Percentiles rank a stretch among this genome's conserved stretches.
Evolutionary conservation across 2,329 filamentous ascomycete species (phyloP).

Genomic region (Trichoderma hamatum): DNA sequence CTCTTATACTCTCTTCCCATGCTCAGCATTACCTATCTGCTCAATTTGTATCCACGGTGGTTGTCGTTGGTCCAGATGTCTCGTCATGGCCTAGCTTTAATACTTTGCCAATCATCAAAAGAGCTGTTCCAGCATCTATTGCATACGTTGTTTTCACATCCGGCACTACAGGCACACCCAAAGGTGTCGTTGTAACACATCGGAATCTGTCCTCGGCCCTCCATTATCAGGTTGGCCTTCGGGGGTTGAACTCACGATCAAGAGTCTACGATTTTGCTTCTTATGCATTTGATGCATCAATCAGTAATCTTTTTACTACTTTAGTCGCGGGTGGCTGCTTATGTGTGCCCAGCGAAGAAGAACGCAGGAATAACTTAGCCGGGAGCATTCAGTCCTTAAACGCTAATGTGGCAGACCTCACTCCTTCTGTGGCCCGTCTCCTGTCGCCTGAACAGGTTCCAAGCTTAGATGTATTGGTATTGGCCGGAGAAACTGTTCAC

Average conservation of each 20-base stretch:
- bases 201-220: neutral
- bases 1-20: constrained; percentile 1
- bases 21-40: neutral
- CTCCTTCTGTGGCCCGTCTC: constrained; percentile 14
- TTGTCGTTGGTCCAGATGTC: neutral
- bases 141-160: constrained; percentile 28
- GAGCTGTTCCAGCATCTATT: neutral
- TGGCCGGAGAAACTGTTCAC: constrained; percentile 12
- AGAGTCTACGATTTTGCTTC: constrained; percentile 28
- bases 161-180: constrained; percentile 26
- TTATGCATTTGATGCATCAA: constrained; percentile 23
- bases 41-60: neutral
- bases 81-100: too few species aligned
- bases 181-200: constrained; percentile 19
- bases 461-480: neutral
- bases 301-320: constrained; percentile 23
- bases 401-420: constrained; percentile 9
- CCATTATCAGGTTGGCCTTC: neutral
- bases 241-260: constrained; percentile 33
- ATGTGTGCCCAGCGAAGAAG: constrained; percentile 20
- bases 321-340: constrained; percentile 16
- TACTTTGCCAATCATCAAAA: neutral
- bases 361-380: constrained; percentile 3
- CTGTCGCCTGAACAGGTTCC: constrained; percentile 18
- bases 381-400: neutral